Percentiles rank a stretch among this genome's conserved stretches.
Conservation (phyloP, 2,329 filamentous ascomycete species). For the Colletotrichum noveboracense region DNA sequence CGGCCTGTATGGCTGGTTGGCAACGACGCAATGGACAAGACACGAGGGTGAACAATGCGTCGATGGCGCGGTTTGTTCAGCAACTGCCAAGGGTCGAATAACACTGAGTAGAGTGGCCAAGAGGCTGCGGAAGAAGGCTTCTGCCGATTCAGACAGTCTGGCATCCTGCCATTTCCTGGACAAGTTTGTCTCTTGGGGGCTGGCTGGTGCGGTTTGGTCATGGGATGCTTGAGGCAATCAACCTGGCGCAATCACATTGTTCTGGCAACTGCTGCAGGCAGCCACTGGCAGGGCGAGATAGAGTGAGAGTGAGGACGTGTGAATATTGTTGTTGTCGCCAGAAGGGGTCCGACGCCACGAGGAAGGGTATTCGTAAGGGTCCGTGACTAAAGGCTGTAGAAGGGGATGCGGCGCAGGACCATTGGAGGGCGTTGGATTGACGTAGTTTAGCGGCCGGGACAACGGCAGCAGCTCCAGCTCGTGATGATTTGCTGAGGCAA, state of each 20-base stretch:
- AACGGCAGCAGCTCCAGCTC: background rate
- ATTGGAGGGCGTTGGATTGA: background rate
- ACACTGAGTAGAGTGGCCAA: background rate
- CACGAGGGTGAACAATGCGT: background rate
- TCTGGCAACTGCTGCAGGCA: background rate
- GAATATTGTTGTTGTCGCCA: background rate
- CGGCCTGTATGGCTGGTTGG: background rate
- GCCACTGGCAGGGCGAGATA: background rate
- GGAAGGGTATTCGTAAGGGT: background rate
- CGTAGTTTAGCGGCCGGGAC: background rate
- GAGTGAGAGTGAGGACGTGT: background rate
- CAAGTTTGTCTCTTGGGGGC: background rate
- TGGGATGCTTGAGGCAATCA: slow-evolving; percentile 7
- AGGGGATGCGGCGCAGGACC: background rate
- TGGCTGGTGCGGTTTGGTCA: background rate
- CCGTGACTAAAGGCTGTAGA: background rate
- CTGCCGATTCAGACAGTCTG: background rate
- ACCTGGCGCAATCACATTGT: background rate
- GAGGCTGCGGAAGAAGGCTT: background rate
- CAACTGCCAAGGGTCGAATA: background rate
- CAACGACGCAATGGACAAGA: background rate
- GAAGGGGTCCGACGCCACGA: background rate
- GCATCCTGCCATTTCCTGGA: background rate
- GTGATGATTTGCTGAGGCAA: background rate
- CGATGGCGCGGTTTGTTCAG: background rate